Evolutionary conservation across 345 rosid species (phyloP), one percentile per base, ranked within the genome.

Genomic region (Tarenaya hassleriana): DNA sequence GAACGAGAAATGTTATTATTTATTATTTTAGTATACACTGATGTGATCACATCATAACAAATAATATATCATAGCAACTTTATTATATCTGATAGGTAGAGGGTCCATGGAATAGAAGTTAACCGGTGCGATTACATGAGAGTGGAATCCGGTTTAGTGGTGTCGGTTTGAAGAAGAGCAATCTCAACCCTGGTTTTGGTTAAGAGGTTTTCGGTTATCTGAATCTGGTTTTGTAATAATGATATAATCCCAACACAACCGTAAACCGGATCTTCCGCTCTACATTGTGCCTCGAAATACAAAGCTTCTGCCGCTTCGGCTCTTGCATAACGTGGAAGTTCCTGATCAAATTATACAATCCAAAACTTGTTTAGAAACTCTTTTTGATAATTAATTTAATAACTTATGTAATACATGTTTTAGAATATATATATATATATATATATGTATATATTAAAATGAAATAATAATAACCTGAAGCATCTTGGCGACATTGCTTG

Each of bases 401-500:
- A n/a, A n/a, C n/a, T n/a, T n/a, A n/a, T n/a, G n/a, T n/a, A n/a
- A n/a, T n/a, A n/a, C n/a, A n/a, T n/a, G n/a, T n/a, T n/a, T n/a
- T n/a, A 24, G 29, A 2, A 35, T 35, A 8, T 8, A 8, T 10
- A 44, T 3, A 43, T 37, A 17, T 31, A 60, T 31, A 39, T 19
- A 17, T 1, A 10, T n/a, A 45, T 9, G 9, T 43, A 14, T 37
- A 10, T 53, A 35, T 41, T 21, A 7, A 47, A 33, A 34, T 16
- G 15, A n/a, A 50, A 5, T 10, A 1, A 21, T n/a, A n/a, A 46
- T 1, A 68, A 74, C 79, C 79, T 71, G 75, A 42, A 83, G 69
- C 63, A 77, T 61, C 43, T 73, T 79, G 32, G 61, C 58, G 14
- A 77, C 83, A 63, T 73, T 80, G 51, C 80, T 70, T 44, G 86